A percentile compares a stretch with the other conserved stretches of the same genome.
These are phyloP conservation scores for Backusella circina DNA, from an alignment of 192 early-diverging fungal genomes.

Conservation along the genomic window DNA sequence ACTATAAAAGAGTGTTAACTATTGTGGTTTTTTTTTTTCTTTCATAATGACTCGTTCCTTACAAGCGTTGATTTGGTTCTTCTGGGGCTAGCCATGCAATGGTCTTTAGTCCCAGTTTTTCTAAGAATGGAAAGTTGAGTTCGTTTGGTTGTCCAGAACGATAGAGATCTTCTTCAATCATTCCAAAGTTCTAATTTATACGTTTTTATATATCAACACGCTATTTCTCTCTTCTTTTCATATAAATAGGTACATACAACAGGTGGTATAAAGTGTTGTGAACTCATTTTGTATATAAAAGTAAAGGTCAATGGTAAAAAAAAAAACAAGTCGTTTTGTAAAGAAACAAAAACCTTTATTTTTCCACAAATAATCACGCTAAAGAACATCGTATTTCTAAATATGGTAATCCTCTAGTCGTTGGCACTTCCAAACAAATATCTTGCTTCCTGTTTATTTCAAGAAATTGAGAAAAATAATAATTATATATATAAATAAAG, in stretches of 20 bases:
- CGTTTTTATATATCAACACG: background rate
- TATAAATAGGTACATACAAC: conserved; percentile 44
- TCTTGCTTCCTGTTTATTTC: too few relatives aligned
- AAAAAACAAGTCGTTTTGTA: background rate
- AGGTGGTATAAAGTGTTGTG: conserved; percentile 78
- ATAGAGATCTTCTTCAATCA: conserved; percentile 96
- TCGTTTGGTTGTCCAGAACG: conserved; percentile 98
- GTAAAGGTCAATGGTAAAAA: too few relatives aligned
- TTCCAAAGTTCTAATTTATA: conserved; percentile 83
- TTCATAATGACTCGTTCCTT: conserved; percentile 15
- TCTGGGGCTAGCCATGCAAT: conserved; percentile 96
- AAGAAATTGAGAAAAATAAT: too few relatives aligned
- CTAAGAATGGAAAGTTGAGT: conserved; percentile 98
- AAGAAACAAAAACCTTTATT: too few relatives aligned
- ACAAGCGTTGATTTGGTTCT: conserved; percentile 94
- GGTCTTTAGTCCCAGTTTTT: conserved; percentile 91
- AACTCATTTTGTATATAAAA: conserved; percentile 51
- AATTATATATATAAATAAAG: too few relatives aligned
- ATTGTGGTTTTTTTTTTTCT: background rate
- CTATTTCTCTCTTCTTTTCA: conserved; percentile 3
- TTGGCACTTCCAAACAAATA: too few relatives aligned
- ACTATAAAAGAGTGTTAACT: conserved; percentile 22
- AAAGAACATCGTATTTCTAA: too few relatives aligned
- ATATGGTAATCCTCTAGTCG: too few relatives aligned
- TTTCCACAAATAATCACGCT: background rate